phyloP scores from a whole-genome alignment of 1,284 basidiomycete genomes.

The Leccinum insolens region DNA sequence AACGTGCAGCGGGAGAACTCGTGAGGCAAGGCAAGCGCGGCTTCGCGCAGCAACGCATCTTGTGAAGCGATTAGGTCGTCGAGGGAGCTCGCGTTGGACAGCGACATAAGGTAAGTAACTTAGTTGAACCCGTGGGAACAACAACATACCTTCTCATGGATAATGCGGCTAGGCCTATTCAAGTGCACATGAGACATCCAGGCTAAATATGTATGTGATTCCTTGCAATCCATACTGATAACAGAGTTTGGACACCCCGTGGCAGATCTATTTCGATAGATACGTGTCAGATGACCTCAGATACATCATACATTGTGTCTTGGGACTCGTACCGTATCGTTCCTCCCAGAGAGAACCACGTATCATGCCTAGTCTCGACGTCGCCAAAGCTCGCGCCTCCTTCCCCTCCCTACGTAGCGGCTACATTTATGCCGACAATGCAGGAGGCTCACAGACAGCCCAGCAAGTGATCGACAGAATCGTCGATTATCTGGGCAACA shows the following conservation, averaged over 20 bases:
- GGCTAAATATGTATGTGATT: background rate
- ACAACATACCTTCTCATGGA: too few species aligned
- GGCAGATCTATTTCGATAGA: background rate
- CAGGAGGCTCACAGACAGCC: conserved; percentile 73
- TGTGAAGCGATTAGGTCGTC: too few species aligned
- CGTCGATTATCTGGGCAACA: conserved; percentile 66
- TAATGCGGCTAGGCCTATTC: too few species aligned
- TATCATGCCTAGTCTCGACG: conserved; percentile 43
- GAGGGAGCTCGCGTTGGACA: too few species aligned
- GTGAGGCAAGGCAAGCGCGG: too few species aligned
- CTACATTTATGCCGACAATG: conserved; percentile 78
- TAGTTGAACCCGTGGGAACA: background rate
- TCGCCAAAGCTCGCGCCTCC: conserved; percentile 53
- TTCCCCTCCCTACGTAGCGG: conserved; percentile 65
- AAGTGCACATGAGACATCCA: background rate
- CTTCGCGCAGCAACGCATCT: too few species aligned
- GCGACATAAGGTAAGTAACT: background rate
- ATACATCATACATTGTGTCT: too few species aligned
- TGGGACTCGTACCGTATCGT: background rate
- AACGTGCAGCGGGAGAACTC: too few species aligned
- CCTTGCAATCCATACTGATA: background rate
- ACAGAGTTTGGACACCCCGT: background rate
- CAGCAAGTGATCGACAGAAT: conserved; percentile 58
- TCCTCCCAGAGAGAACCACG: background rate
- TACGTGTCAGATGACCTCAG: conserved; percentile 11